A percentile compares a stretch with the other conserved stretches of the same genome.
These are phyloP conservation scores for Ophiorrhiza pumila DNA, from an alignment of 257 asterid species.

Conservation along the genomic window DNA sequence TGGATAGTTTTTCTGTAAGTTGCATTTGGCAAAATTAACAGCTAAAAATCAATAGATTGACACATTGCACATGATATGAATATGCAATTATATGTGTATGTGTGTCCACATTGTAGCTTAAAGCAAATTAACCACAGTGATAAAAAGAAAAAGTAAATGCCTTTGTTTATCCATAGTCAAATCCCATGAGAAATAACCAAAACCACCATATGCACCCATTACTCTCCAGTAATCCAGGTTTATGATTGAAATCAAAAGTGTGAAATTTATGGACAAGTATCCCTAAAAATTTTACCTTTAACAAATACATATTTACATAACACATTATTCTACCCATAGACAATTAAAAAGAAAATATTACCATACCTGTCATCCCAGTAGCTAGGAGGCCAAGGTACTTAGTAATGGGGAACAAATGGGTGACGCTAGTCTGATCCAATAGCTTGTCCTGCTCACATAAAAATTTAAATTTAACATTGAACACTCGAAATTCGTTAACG, in stretches of 20 bases:
- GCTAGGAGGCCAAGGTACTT: constrained; percentile 85
- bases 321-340: neutral
- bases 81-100: neutral
- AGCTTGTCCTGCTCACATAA: constrained; percentile 83
- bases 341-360: neutral
- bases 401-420: constrained; percentile 83
- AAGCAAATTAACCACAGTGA: neutral
- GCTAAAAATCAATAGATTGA: neutral
- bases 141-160: too few species aligned
- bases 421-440: constrained; percentile 90
- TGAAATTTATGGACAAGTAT: neutral
- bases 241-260: neutral
- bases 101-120: too few species aligned
- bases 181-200: neutral
- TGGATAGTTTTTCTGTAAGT: neutral
- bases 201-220: neutral
- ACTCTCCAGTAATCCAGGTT: neutral
- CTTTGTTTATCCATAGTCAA: too few species aligned
- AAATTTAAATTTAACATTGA: constrained; percentile 9
- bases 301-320: neutral
- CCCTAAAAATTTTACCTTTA: neutral
- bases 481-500: neutral
- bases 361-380: constrained; percentile 89
- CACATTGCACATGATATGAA: neutral
- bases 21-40: neutral